phyloP scores from a whole-genome alignment of 805 yeast genomes.

The Metschnikowia koreensis region DNA sequence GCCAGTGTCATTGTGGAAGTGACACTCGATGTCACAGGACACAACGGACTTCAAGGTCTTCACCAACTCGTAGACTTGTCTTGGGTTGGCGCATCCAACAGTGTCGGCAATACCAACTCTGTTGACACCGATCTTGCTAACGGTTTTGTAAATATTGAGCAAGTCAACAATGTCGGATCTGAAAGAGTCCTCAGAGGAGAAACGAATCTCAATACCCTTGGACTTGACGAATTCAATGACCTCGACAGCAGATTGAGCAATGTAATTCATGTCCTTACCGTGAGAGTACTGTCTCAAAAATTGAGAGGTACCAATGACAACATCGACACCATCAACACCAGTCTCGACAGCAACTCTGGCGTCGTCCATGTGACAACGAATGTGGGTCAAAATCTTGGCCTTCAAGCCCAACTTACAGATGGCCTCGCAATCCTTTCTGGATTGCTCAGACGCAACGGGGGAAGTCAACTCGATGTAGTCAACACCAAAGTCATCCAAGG shows the following conservation, averaged over 20 bases:
- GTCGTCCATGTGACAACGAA: constrained; percentile 62
- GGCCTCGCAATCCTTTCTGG: constrained; percentile 56
- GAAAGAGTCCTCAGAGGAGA: constrained; percentile 58
- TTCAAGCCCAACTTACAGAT: constrained; percentile 58
- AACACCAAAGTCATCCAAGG: constrained; percentile 59
- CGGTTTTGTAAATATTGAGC: constrained; percentile 58
- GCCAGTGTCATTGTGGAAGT: constrained; percentile 63
- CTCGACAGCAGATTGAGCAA: constrained; percentile 55
- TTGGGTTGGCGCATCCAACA: constrained; percentile 62
- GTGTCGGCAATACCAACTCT: constrained; percentile 66
- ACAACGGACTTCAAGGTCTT: constrained; percentile 57
- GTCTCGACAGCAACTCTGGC: constrained; percentile 60
- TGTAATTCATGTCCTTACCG: constrained; percentile 61
- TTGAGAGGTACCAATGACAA: constrained; percentile 59
- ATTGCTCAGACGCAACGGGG: constrained; percentile 59
- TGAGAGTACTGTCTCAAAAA: constrained; percentile 56
- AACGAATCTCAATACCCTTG: constrained; percentile 58
- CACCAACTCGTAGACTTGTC: constrained; percentile 60
- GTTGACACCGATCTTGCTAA: constrained; percentile 59
- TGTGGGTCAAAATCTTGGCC: constrained; percentile 57
- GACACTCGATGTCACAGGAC: constrained; percentile 58
- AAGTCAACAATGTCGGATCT: constrained; percentile 60
- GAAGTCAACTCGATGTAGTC: constrained; percentile 61
- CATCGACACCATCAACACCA: constrained; percentile 63
- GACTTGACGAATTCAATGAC: constrained; percentile 61